Conservation (phyloP, 257 asterid genomes). For the Striga asiatica region DNA sequence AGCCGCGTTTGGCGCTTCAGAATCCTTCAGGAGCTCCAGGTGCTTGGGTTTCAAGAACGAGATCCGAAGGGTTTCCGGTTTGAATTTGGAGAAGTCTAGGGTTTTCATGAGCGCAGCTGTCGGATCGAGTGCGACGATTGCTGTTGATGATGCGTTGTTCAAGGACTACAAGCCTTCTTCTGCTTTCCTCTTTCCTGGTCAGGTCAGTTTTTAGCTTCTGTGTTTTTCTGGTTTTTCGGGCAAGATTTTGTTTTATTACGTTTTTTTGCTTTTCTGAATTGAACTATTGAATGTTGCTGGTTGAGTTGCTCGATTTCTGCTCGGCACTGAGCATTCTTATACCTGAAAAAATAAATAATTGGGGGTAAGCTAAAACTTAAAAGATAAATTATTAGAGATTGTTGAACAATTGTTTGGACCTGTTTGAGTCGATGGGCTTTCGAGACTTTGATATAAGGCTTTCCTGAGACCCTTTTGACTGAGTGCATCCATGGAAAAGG, state of each 20-base stretch:
- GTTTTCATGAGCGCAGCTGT: constrained; percentile 56
- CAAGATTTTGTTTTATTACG: too few species aligned
- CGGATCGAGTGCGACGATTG: constrained; percentile 51
- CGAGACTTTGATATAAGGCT: not conserved
- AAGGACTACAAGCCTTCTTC: constrained; percentile 63
- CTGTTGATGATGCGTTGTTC: constrained; percentile 57
- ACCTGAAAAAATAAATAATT: not conserved
- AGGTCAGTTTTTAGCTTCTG: constrained; percentile 32
- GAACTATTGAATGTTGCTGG: constrained; percentile 1
- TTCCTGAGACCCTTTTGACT: not conserved
- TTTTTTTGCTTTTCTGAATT: not conserved
- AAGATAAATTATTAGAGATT: not conserved
- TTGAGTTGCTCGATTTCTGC: not conserved
- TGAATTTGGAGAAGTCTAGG: constrained; percentile 47
- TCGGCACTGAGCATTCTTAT: not conserved
- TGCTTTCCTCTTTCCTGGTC: constrained; percentile 97
- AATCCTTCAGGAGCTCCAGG: constrained; percentile 24
- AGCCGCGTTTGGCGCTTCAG: constrained; percentile 20
- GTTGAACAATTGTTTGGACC: not conserved
- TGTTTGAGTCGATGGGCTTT: not conserved
- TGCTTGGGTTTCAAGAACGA: constrained; percentile 36
- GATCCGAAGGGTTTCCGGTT: constrained; percentile 22
- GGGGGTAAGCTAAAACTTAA: not conserved
- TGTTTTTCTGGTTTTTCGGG: too few species aligned
- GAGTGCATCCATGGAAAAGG: not conserved